Base-by-base conservation (phyloP, 306 rosid genomes). In the Begonia loranthoides region DNA sequence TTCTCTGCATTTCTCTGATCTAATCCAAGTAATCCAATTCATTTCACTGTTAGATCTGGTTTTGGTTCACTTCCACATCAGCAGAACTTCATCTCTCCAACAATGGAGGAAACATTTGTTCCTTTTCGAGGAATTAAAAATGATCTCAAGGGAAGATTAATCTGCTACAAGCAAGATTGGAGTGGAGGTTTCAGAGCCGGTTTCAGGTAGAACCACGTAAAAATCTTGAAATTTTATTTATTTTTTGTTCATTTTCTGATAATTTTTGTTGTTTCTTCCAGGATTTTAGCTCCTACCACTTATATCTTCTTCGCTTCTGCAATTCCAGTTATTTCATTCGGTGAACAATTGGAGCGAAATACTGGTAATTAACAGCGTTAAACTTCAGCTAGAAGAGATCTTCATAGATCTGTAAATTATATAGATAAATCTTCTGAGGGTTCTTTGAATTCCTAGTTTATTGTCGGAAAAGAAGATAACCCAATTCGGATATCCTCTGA, bases 261-360 rank as follows among this genome's bases (percentile, higher is more conserved):
- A 13, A 10, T 44, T 57, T 57, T 45, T 4, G 1, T 7, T 57
- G 46, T 58, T 10, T 28, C 15, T 44, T 17, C 54, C 6, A 80
- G 87, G 81, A 80, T 80, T 68, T 66, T 53, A 83, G 87, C 87
- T 71, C 87, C 87, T 68, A 80, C 87, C 57, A 80, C 87, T 56
- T 80, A 80, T 59, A 80, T 80, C 62, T 80, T 80, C 43, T 80
- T 80, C 62, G 87, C 87, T 45, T 80, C 88, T 0, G 84, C 88
- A 21, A 80, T 80, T 48, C 88, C 84, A 19, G 88, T 77, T 51
- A 77, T 77, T 58, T 80, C 88, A 63, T 80, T 80, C 70, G 84
- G 88, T 33, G 88, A 80, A 74, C 88, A 80, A 38, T 63, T 80
- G 51, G 88, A 80, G 68, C 16, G 88, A 57, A 13, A 65, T 39